Evolutionary conservation across 805 yeast genomes (phyloP).

Genomic region (Kockiozyma suomiensis): DNA sequence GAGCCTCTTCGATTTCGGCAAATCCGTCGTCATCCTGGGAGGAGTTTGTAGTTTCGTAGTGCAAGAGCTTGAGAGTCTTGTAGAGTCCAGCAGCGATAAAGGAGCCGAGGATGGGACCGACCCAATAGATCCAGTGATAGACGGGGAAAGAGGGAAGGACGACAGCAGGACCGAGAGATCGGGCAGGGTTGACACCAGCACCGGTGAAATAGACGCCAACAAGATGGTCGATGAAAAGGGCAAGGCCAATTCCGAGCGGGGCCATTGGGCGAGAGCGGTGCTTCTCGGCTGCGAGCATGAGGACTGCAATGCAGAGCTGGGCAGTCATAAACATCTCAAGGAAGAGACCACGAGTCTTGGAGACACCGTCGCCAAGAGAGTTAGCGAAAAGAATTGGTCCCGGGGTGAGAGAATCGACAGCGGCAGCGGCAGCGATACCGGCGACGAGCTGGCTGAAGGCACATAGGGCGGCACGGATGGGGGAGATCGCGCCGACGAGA

Average conservation of each 20-base stretch:
- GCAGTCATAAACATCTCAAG: slow-evolving; percentile 81
- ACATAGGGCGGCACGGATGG: slow-evolving; percentile 68
- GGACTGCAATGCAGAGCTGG: slow-evolving; percentile 71
- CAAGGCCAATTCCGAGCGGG: slow-evolving; percentile 79
- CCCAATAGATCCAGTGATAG: slow-evolving; percentile 93
- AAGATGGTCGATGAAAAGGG: slow-evolving; percentile 80
- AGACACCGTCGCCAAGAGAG: slow-evolving; percentile 68
- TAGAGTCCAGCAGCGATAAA: slow-evolving; percentile 66
- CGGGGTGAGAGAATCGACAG: slow-evolving; percentile 82
- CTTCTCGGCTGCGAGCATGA: slow-evolving; percentile 83
- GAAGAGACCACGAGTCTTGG: slow-evolving; percentile 74
- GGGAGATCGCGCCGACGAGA: slow-evolving; percentile 73
- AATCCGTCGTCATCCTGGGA: slow-evolving; percentile 62
- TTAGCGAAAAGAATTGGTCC: slow-evolving; percentile 74
- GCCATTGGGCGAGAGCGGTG: slow-evolving; percentile 75
- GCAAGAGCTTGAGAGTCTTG: slow-evolving; percentile 63
- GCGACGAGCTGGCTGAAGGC: slow-evolving; percentile 70
- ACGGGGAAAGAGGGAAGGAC: slow-evolving; percentile 72
- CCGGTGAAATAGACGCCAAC: slow-evolving; percentile 82
- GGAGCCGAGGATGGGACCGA: slow-evolving; percentile 80
- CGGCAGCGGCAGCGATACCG: slow-evolving; percentile 92
- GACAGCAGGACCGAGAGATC: slow-evolving; percentile 81
- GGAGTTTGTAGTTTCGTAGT: slow-evolving; percentile 70
- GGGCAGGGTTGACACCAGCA: slow-evolving; percentile 90
- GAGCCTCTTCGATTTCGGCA: slow-evolving; percentile 7